Evolutionary conservation across 805 yeast genomes (phyloP).

Genomic region (Yarrowia sp.): DNA sequence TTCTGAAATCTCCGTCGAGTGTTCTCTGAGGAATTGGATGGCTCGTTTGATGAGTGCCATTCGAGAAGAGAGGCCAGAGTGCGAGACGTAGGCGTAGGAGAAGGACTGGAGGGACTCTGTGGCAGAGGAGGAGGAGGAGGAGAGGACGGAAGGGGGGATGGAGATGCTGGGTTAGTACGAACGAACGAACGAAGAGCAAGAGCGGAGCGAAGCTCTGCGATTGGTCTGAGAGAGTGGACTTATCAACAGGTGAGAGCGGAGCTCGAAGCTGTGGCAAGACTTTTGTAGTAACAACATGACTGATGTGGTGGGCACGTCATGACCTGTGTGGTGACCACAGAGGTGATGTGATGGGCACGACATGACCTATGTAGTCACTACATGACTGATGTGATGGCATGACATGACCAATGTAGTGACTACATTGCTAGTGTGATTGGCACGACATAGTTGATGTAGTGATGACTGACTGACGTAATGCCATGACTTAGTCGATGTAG

Average conservation of each 20-base stretch:
- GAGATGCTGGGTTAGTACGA: constrained; percentile 28
- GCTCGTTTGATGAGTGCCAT: constrained; percentile 77
- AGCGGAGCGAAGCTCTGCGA: neutral
- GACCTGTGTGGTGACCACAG: too few species aligned
- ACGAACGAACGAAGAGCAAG: neutral
- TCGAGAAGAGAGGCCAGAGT: constrained; percentile 78
- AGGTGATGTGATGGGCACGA: too few species aligned
- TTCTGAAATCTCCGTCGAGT: constrained; percentile 48
- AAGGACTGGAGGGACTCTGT: constrained; percentile 73
- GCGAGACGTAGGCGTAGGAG: constrained; percentile 82
- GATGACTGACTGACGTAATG: too few species aligned
- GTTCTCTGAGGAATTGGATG: constrained; percentile 70
- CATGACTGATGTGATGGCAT: too few species aligned
- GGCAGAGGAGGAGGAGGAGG: constrained; percentile 10
- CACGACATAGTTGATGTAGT: too few species aligned
- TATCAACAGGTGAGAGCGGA: neutral
- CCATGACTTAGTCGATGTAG: too few species aligned
- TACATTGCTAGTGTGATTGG: too few species aligned
- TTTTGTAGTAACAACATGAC: too few species aligned
- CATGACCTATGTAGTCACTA: too few species aligned
- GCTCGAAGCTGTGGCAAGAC: too few species aligned
- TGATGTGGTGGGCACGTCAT: too few species aligned
- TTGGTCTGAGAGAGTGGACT: neutral
- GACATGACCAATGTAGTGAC: too few species aligned
- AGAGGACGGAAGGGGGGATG: neutral